These are phyloP conservation scores for Lactarius hatsudake DNA, from an alignment of 768 basidiomycete genomes.

Conservation along the genomic window DNA sequence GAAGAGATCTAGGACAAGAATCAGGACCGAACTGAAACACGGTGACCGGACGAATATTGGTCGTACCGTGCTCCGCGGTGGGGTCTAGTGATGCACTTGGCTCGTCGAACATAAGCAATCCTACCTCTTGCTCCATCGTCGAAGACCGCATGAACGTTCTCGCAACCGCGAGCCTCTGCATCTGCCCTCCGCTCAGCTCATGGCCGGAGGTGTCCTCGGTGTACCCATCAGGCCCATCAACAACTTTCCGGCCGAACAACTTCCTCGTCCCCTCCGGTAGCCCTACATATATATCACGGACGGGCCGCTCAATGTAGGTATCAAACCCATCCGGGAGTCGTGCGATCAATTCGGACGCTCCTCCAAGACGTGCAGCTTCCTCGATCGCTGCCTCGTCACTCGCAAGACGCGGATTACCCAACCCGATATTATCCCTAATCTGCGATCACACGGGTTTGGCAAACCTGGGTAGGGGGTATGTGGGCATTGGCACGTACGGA, in stretches of 20 bases:
- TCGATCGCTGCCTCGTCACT: conserved; percentile 55
- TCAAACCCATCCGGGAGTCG: conserved; percentile 64
- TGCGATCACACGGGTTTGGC: conserved; percentile 30
- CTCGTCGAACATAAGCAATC: conserved; percentile 69
- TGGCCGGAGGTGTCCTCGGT: not conserved
- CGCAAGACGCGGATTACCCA: conserved; percentile 60
- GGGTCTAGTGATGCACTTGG: conserved; percentile 75
- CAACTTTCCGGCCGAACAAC: conserved; percentile 59
- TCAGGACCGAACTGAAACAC: not conserved
- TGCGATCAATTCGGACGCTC: conserved; percentile 62
- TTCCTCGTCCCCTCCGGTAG: conserved; percentile 62
- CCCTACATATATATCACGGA: conserved; percentile 62
- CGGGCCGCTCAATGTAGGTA: conserved; percentile 67
- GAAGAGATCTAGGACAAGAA: conserved; percentile 51
- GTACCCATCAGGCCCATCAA: not conserved
- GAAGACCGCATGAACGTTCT: conserved; percentile 72
- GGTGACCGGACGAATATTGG: not conserved
- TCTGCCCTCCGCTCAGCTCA: conserved; percentile 64
- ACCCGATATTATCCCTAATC: conserved; percentile 76
- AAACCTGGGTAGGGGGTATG: not conserved
- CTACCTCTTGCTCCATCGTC: conserved; percentile 44
- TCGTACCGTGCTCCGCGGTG: conserved; percentile 64
- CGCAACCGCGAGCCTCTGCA: conserved; percentile 73
- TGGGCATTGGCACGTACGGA: conserved; percentile 45
- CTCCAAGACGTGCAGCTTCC: conserved; percentile 66